These are phyloP conservation scores for Aureobasidium sp. DNA, from an alignment of 2,329 filamentous ascomycete genomes.

Conservation along the genomic window DNA sequence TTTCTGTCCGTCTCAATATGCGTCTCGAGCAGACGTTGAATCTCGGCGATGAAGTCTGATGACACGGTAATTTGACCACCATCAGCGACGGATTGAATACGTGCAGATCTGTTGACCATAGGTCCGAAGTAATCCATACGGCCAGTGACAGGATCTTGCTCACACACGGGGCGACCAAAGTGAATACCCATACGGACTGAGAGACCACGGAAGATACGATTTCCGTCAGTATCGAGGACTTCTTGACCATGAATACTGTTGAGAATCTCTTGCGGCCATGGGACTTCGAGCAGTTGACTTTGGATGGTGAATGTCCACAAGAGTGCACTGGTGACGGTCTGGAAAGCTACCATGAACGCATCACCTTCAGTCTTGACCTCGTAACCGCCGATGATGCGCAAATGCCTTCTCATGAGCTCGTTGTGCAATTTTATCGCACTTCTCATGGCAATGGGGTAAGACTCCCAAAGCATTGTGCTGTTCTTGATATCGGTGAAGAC, in stretches of 20 bases:
- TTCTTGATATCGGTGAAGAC: conserved; percentile 99
- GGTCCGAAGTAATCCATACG: conserved; percentile 99
- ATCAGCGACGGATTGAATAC: conserved; percentile 89
- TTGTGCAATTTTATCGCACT: conserved; percentile 97
- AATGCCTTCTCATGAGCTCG: conserved; percentile 86
- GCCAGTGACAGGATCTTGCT: conserved; percentile 89
- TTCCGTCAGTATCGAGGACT: conserved; percentile 72
- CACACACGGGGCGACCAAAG: conserved; percentile 88
- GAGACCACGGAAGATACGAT: conserved; percentile 84
- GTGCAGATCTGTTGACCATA: conserved; percentile 95
- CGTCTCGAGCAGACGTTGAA: conserved; percentile 80
- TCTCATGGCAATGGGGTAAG: conserved; percentile 88
- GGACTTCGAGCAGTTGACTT: conserved; percentile 73
- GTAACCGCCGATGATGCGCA: conserved; percentile 90
- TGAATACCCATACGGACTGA: conserved; percentile 98
- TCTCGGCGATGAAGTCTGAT: conserved; percentile 93
- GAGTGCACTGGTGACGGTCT: conserved; percentile 86
- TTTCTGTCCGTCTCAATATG: conserved; percentile 77
- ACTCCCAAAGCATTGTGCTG: conserved; percentile 93
- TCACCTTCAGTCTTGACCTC: conserved; percentile 99
- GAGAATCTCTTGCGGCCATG: conserved; percentile 89
- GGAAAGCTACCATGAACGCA: conserved; percentile 98
- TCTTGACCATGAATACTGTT: conserved; percentile 79
- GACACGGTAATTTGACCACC: conserved; percentile 96
- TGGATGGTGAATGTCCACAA: conserved; percentile 97